Percentiles rank a stretch among this genome's conserved stretches.
Conservation (phyloP, 2,329 filamentous ascomycete species). For the Colletotrichum incanum region DNA sequence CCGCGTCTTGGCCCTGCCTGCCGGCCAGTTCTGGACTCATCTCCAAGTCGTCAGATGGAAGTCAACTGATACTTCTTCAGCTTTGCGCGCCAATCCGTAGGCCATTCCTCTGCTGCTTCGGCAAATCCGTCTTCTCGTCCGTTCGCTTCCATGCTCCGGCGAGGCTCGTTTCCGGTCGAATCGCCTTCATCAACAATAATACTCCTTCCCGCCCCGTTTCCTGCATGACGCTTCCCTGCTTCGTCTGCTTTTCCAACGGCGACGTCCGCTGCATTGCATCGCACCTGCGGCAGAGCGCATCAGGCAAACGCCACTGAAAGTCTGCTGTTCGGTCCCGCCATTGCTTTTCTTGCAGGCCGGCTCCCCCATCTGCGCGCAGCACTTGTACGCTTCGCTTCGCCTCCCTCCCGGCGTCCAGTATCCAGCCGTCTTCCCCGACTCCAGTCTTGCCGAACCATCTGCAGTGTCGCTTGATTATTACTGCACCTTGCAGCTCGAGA, state of each 20-base stretch:
- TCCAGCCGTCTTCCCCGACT: neutral
- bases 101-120: neutral
- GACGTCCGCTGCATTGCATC: constrained; percentile 23
- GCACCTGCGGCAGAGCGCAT: constrained; percentile 11
- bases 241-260: constrained; percentile 8
- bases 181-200: neutral
- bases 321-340: constrained; percentile 24
- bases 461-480: neutral
- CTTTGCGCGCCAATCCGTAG: neutral
- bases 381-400: neutral
- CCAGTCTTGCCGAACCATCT: constrained; percentile 1
- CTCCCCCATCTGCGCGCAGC: constrained; percentile 2
- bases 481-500: constrained; percentile 10
- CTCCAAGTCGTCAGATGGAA: neutral
- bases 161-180: constrained; percentile 6
- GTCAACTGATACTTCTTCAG: constrained; percentile 26
- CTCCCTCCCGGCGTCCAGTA: neutral
- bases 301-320: constrained; percentile 23
- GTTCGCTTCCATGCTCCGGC: neutral
- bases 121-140: neutral
- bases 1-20: neutral
- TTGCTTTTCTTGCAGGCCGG: constrained; percentile 13
- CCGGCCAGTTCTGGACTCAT: neutral
- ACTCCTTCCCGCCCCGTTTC: neutral
- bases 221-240: constrained; percentile 24